Base-by-base conservation (phyloP, 345 rosid genomes). In the Angophora floribunda region DNA sequence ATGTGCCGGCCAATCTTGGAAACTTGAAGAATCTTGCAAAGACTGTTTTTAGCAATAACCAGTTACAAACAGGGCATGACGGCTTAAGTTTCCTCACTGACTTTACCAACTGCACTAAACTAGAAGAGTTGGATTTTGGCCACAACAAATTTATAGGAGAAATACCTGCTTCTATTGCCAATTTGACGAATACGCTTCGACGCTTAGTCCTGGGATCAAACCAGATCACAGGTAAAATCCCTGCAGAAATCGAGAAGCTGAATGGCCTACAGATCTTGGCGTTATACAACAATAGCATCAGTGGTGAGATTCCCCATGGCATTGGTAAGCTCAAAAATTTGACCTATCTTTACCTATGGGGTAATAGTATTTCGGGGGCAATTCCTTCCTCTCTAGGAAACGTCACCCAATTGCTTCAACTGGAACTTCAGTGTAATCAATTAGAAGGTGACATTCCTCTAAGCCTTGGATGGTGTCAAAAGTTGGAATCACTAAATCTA, bases 1-100 rank as follows among this genome's bases (percentile, higher is more conserved):
- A 1, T 55, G 59, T 55, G 12, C 59, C 26, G 21, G 59, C 59
- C 59, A 19, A 55, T 55, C 2, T 55, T 21, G 59, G 59, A 21
- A 55, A 4, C 59, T 4, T 55, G 5, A 55, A 2, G 26, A 21
- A 55, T 55, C 11, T 55, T 4, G 21, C 59, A 4, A 0, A 0
- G 0, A 21, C 21, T 21, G 4, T 0, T 55, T 55, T 55, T 0
- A 0, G 1, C 4, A 0, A 1, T 19, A 55, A 55, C 59, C 59
- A 26, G 16, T 26, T 26, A 12, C 32, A 61, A 61, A 12, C 67
- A 61, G 4, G 32, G 5, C 7, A 13, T 61, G 67, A 61, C 4
- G 16, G 32, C 32, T 61, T 61, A 61, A 61, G 32, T 13, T 61
- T 61, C 67, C 15, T 61, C 7, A 61, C 32, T 3, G 0, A 13